Base-by-base conservation (phyloP, 495 filamentous ascomycete genomes). In the Aspergillus conjunctus region DNA sequence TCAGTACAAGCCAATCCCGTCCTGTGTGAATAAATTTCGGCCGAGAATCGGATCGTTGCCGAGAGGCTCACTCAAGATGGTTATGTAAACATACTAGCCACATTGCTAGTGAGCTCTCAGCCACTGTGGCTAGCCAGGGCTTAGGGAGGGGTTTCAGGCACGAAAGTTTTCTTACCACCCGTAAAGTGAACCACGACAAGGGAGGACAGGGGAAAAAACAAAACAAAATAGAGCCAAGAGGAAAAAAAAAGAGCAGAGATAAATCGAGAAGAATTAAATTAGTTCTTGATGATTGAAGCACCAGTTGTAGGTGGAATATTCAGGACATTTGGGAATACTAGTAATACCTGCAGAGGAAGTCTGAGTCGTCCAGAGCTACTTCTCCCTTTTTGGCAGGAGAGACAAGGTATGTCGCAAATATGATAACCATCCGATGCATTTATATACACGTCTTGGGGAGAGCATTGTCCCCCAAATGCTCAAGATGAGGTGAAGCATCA, bases 291-390 rank as follows among this genome's bases (percentile, higher is more conserved):
- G 7, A 20, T 32, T 55, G 71, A 69, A 53, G 31, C 52, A 17
- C 41, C 34, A 44, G 46, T 61, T 48, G 49, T 64, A 55, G 37
- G 52, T 37, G 62, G 60, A 48, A 43, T 45, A 18, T 59, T 58
- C 32, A 73, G 57, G 51, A 32, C 41, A 39, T 53, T 71, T 26
- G 33, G 60, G 12, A 63, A 56, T 56, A 62, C 59, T 60, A 56
- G 59, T 54, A 69, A 32, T 30, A 55, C 54, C n/a, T 59, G 55
- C 56, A 59, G 51, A 48, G 34, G 45, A 62, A 50, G 18, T 12
- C 46, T 12, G 1, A 43, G n/a, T 33, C 34, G 33, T 44, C 56
- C 52, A 41, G 34, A 17, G 31, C 31, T 32, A 45, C 45, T 48
- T 30, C 21, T 59, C 33, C 18, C n/a, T 14, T 21, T 54, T 7